Conservation (phyloP, 2,329 filamentous ascomycete genomes). For the Nigrospora osmanthi region DNA sequence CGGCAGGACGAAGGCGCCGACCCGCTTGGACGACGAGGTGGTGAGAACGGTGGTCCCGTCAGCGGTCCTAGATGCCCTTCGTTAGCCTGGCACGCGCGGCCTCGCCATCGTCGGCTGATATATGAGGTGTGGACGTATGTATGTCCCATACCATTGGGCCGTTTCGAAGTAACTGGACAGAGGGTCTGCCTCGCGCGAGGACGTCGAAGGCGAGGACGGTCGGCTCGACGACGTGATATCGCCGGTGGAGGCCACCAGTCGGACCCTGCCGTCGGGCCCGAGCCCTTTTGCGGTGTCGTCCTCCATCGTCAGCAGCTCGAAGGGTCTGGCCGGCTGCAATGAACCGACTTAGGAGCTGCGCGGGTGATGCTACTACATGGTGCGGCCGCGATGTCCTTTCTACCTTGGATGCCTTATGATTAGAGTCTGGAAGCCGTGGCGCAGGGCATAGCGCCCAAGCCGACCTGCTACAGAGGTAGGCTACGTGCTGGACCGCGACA, state of each 20-base stretch:
- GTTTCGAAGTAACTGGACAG: slow-evolving; percentile 28
- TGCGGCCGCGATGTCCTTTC: no score
- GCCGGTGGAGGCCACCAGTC: slow-evolving; percentile 21
- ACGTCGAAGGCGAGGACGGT: neutral
- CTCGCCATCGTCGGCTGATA: no score
- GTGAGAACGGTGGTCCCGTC: slow-evolving; percentile 52
- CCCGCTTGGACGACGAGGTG: slow-evolving; percentile 42
- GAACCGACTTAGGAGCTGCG: no score
- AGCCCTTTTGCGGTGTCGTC: slow-evolving; percentile 5
- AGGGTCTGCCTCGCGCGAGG: slow-evolving; percentile 3
- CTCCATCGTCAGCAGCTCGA: neutral
- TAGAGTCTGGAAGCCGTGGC: no score
- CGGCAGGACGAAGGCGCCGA: slow-evolving; percentile 51
- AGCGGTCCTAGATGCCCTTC: slow-evolving; percentile 37
- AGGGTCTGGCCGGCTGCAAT: no score
- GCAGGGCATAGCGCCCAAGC: no score
- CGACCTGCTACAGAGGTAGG: no score
- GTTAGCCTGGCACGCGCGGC: neutral
- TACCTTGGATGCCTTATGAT: no score
- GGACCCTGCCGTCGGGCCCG: slow-evolving; percentile 10
- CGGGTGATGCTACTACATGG: no score
- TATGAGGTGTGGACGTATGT: neutral
- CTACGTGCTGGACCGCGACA: no score
- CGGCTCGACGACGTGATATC: slow-evolving; percentile 10
- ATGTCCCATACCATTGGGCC: slow-evolving; percentile 33